These are phyloP conservation scores for Paxillus involutus DNA, from an alignment of 768 basidiomycete species.

Conservation along the genomic window DNA sequence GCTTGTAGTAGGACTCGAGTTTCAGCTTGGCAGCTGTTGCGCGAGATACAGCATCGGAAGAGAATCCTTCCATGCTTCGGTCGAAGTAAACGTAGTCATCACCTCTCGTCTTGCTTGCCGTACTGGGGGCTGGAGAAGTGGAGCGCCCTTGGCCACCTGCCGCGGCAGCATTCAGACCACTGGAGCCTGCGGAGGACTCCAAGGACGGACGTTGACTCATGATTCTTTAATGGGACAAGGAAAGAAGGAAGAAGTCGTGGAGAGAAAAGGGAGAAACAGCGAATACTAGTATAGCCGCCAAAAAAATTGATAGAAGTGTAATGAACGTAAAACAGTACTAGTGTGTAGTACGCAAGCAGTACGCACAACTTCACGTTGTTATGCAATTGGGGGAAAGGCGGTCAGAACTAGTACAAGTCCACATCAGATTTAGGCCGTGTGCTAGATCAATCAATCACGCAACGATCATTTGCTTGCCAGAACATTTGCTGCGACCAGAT, in stretches of 20 bases:
- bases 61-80: constrained; percentile 78
- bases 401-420: not conserved
- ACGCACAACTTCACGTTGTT: constrained; percentile 5
- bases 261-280: constrained; percentile 1
- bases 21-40: constrained; percentile 95
- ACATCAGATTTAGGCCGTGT: not conserved
- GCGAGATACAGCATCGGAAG: constrained; percentile 82
- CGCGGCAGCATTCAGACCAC: constrained; percentile 17
- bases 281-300: constrained; percentile 6
- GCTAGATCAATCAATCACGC: too few species aligned
- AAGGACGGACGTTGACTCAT: constrained; percentile 33
- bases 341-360: not conserved
- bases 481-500: too few species aligned
- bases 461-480: too few species aligned
- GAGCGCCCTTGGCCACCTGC: constrained; percentile 25
- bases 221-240: constrained; percentile 1
- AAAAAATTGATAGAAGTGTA: constrained; percentile 6
- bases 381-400: not conserved
- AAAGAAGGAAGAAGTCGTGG: constrained; percentile 4
- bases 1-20: constrained; percentile 97
- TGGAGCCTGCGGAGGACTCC: constrained; percentile 16
- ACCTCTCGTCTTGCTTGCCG: constrained; percentile 29
- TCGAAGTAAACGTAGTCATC: constrained; percentile 93
- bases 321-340: constrained; percentile 25
- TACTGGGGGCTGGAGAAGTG: constrained; percentile 31